Base-by-base conservation (phyloP, 2,329 filamentous ascomycete genomes). In the Hymenoscyphus scutula region DNA sequence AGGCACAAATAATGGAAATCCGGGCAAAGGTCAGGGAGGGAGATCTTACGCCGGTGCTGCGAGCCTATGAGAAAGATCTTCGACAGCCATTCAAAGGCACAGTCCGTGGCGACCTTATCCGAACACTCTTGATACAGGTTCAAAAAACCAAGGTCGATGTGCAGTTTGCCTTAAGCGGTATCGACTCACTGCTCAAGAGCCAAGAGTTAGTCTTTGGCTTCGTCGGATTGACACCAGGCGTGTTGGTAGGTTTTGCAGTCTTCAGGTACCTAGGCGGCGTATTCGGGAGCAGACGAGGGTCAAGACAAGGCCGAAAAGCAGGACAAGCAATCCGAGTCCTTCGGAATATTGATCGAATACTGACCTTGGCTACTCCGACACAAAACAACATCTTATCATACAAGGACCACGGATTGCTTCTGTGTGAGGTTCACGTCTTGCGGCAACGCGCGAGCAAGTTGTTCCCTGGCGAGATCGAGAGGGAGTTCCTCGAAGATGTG, bases 91-190 rank as follows among this genome's bases (percentile, higher is more conserved):
- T 99, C 64, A 81, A 88, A 60, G 93, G 94, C 7, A 91, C 93
- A 0, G 77, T 99, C 19, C 85, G 87, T 32, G 95, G 95, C 11
- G 94, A 98, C 71, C 82, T 99, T 30, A 84, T 98, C 38, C 88
- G 94, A 58, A 92, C 94, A 4, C 84, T 99, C 30, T 81, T 99
- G 53, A 98, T 99, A 61, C 95, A 99, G 74, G 89, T 99, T 41
- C 95, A 99, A 73, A 99, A 99, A 82, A 98, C 95, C 25, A 99
- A 99, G 79, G 95, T 99, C 8, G 95, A 99, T 73, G 87, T 99
- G 13, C 95, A 99, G 76, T 88, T 98, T 65, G 95, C 95, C 15
- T 93, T 99, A 79, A 92, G 90, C 64, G 95, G 95, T 19, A 99
- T 99, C 68, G 94, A 99, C 79, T 87, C 92, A 37, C 83, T 99